Conservation (phyloP, 495 filamentous ascomycete genomes). For the Penicillium samsonianum region DNA sequence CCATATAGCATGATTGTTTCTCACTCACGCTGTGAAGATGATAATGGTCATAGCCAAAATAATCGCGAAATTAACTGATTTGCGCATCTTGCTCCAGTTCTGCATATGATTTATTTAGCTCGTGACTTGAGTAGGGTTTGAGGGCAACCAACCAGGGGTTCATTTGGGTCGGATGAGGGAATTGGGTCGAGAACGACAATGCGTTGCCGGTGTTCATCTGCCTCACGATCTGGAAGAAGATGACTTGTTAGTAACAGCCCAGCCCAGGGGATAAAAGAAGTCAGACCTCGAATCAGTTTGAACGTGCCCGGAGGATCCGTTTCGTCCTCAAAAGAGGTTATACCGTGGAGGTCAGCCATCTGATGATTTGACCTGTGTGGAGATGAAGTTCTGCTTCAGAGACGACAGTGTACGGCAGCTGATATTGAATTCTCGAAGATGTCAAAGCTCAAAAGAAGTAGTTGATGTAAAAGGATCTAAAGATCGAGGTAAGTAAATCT, state of each 20-base stretch:
- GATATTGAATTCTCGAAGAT: too few relatives aligned
- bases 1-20: background rate
- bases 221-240: conserved; percentile 20
- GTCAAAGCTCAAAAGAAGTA: too few relatives aligned
- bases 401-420: too few relatives aligned
- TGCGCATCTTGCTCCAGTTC: conserved; percentile 40
- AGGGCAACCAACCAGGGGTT: too few relatives aligned
- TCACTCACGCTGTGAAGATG: conserved; percentile 37
- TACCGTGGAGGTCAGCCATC: conserved; percentile 16
- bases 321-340: conserved; percentile 7
- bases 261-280: background rate
- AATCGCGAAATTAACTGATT: conserved; percentile 35
- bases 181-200: conserved; percentile 32
- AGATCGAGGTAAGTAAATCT: too few relatives aligned
- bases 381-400: conserved; percentile 15
- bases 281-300: conserved; percentile 32
- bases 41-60: conserved; percentile 33
- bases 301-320: conserved; percentile 34
- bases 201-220: conserved; percentile 18
- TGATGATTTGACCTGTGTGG: background rate
- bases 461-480: too few relatives aligned
- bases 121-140: too few relatives aligned
- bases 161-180: conserved; percentile 37
- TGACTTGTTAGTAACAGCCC: background rate
- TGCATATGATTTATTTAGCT: conserved; percentile 6